Evolutionary conservation across 2,329 filamentous ascomycete genomes (phyloP), one percentile per base, ranked within the genome.

Genomic region (Aspergillus fumigatus): DNA sequence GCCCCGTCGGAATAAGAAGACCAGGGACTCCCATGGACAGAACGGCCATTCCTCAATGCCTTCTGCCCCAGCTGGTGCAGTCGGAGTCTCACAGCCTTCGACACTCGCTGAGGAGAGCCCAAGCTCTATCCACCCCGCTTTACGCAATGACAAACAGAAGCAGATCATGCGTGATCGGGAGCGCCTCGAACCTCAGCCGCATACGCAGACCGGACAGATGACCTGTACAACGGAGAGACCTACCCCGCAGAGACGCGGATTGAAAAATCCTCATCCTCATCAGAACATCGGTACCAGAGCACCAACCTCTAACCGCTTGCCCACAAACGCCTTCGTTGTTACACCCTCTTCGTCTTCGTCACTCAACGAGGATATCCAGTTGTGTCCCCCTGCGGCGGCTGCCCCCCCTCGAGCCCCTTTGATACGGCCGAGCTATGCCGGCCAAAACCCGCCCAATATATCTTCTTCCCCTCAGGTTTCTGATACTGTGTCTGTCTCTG

Each of bases 111-210:
- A 49, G 1, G n/a, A n/a, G 10, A 57, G 56, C 29, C 56, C 60
- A 8, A 57, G 56, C 54, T 32, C 26, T 3, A 25, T 62, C 11
- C 60, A 62, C 51, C 60, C 60, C 6, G 58, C 58, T 9, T 38
- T 62, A 10, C 55, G 60, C 26, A 57, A 48, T 40, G n/a, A 29
- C 6, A 41, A 17, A 10, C 58, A 60, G 50, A 55, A 50, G 17
- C 55, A 55, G 52, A 53, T 58, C 27, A 58, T 62, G 55, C 55
- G 38, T n/a, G 58, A 58, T 27, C 58, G 60, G 9, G 58, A 61
- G 40, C 58, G 50, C 19, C 14, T 35, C 21, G 17, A 50, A 19
- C 7, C 19, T 14, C 21, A 23, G 43, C 21, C 23, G 6, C 21
- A 11, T 23, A 14, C 43, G 4, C 43, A 47, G 5, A 47, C 43